Conservation (phyloP, 129 eudicot genomes). For the Pulicaria dysenterica region DNA sequence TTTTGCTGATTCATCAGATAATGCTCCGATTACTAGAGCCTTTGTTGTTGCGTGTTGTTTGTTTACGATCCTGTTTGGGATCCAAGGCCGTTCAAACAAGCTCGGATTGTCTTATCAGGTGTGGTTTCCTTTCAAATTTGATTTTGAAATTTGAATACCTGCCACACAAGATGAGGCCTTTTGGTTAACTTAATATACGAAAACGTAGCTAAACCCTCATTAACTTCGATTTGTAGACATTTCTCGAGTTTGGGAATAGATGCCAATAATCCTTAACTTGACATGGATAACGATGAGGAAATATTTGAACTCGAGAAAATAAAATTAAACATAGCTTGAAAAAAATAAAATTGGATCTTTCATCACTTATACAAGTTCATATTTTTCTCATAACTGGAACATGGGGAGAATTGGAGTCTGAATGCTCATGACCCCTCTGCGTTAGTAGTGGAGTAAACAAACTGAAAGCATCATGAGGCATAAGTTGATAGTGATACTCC, state of each 20-base stretch:
- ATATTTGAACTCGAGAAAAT: constrained; percentile 12
- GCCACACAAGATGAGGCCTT: not conserved
- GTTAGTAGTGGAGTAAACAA: not conserved
- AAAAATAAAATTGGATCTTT: not conserved
- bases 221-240: not conserved
- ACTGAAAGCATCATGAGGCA: not conserved
- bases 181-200: not conserved
- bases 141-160: not conserved
- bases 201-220: constrained; percentile 2
- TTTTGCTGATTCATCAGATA: constrained; percentile 47
- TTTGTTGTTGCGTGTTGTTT: constrained; percentile 65
- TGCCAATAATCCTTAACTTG: not conserved
- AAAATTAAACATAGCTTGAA: not conserved
- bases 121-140: not conserved
- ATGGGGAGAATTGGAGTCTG: not conserved
- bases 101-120: constrained; percentile 83
- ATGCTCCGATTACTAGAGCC: constrained; percentile 93
- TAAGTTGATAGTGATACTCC: not conserved
- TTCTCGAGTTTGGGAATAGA: not conserved
- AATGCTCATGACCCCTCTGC: not conserved
- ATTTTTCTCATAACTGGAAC: not conserved
- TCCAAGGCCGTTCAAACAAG: constrained; percentile 79
- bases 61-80: constrained; percentile 81
- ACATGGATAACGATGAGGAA: not conserved
- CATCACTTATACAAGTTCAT: not conserved